These are phyloP conservation scores for Rickenella mellea DNA, from an alignment of 768 basidiomycete genomes.

Conservation along the genomic window DNA sequence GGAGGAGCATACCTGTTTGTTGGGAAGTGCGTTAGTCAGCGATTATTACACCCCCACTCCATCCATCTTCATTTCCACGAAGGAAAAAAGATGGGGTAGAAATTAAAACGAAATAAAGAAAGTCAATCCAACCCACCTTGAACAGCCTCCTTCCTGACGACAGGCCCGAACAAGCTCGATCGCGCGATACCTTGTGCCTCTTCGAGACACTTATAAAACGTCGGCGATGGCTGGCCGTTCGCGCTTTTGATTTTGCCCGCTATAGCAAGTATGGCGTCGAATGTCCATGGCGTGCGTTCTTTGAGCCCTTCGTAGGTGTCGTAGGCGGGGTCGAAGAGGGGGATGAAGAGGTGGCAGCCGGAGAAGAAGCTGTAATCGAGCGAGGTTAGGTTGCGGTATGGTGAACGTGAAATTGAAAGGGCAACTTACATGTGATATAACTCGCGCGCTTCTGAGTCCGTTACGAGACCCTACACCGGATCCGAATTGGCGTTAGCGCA, in stretches of 20 bases:
- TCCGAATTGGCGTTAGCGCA: not conserved
- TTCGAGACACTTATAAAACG: slow-evolving; percentile 86
- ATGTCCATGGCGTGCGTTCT: slow-evolving; percentile 93
- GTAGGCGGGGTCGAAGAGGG: slow-evolving; percentile 85
- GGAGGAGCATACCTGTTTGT: slow-evolving; percentile 85
- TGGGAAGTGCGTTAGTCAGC: too few relatives aligned
- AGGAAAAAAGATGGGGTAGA: slow-evolving; percentile 6
- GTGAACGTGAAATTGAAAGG: slow-evolving; percentile 3
- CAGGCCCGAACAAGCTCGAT: slow-evolving; percentile 86
- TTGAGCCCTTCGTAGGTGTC: slow-evolving; percentile 89
- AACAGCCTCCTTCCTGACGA: slow-evolving; percentile 90
- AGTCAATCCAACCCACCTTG: slow-evolving; percentile 47
- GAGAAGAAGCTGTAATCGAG: slow-evolving; percentile 71
- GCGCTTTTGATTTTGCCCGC: slow-evolving; percentile 89
- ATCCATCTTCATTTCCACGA: too few relatives aligned
- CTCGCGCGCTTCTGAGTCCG: slow-evolving; percentile 79
- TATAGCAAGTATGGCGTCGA: slow-evolving; percentile 87
- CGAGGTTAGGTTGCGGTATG: slow-evolving; percentile 21
- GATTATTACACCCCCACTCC: too few relatives aligned
- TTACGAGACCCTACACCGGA: slow-evolving; percentile 62
- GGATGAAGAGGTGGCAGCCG: slow-evolving; percentile 94
- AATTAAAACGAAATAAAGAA: slow-evolving; percentile 5
- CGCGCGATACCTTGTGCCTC: slow-evolving; percentile 95
- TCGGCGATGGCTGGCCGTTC: slow-evolving; percentile 72
- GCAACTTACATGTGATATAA: slow-evolving; percentile 76